These are phyloP conservation scores for Rhododendron vialii DNA, from an alignment of 148 eudicot species.

Conservation along the genomic window DNA sequence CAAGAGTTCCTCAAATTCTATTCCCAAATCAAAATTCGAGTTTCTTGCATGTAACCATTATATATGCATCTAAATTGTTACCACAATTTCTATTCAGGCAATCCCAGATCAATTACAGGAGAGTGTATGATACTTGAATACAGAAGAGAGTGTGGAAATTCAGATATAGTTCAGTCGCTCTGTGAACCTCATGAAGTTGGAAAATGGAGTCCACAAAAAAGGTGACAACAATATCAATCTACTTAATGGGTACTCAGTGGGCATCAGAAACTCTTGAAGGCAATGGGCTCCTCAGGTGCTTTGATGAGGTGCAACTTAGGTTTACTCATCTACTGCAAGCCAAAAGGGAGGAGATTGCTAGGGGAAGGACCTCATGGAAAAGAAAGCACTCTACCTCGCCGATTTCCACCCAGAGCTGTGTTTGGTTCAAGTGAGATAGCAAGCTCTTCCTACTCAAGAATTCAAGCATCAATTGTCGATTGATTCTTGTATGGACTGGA, in stretches of 20 bases:
- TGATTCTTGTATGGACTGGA: neutral
- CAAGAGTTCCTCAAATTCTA: neutral
- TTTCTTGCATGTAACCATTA: neutral
- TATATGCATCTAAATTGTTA: neutral
- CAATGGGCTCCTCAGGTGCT: no score
- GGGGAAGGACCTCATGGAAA: conserved; percentile 68
- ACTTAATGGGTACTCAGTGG: no score
- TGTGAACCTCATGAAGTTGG: conserved; percentile 37
- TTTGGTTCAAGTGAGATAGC: neutral
- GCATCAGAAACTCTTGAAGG: no score
- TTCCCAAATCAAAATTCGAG: neutral
- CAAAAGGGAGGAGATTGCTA: conserved; percentile 46
- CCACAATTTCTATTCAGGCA: neutral
- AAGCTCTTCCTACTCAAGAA: neutral
- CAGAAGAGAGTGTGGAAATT: conserved; percentile 65
- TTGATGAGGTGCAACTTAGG: no score
- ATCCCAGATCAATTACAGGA: conserved; percentile 56
- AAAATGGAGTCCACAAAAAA: conserved; percentile 22
- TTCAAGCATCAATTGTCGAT: neutral
- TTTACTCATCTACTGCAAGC: no score
- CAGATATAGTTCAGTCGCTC: conserved; percentile 55
- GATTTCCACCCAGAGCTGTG: conserved; percentile 8
- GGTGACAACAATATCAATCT: no score
- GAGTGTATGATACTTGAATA: conserved; percentile 47
- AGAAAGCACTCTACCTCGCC: conserved; percentile 15